These are phyloP conservation scores for Paraphoma sp. DNA, from an alignment of 2,329 filamentous ascomycete genomes.

Conservation along the genomic window DNA sequence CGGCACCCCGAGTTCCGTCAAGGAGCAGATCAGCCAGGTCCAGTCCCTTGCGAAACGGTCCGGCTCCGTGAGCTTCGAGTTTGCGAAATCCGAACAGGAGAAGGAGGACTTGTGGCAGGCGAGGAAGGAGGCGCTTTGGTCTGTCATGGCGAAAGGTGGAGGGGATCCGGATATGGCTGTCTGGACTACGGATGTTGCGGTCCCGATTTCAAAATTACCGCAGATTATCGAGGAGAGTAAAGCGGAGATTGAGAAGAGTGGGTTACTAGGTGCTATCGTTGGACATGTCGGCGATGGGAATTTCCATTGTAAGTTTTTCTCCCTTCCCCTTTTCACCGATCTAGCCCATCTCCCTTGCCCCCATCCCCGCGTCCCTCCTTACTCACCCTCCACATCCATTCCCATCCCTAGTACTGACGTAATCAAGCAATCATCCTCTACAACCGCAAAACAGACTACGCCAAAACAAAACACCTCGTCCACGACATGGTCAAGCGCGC, in stretches of 20 bases:
- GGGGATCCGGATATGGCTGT: slow-evolving; percentile 65
- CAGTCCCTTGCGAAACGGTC: slow-evolving; percentile 64
- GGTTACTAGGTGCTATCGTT: slow-evolving; percentile 70
- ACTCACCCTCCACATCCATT: neutral
- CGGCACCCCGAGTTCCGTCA: slow-evolving; percentile 71
- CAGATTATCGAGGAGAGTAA: slow-evolving; percentile 81
- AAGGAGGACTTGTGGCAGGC: slow-evolving; percentile 77
- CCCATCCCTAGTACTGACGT: slow-evolving; percentile 5
- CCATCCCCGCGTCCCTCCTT: slow-evolving; percentile 13
- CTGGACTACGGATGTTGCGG: slow-evolving; percentile 83
- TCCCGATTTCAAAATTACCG: slow-evolving; percentile 73
- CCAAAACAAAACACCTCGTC: slow-evolving; percentile 72
- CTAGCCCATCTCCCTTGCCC: neutral
- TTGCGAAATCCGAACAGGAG: slow-evolving; percentile 69
- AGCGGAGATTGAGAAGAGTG: slow-evolving; percentile 66
- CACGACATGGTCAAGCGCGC: slow-evolving; percentile 87
- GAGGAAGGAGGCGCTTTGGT: slow-evolving; percentile 77
- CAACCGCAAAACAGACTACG: slow-evolving; percentile 69
- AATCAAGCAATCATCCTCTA: slow-evolving; percentile 65
- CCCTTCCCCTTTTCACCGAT: neutral
- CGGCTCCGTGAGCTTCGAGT: slow-evolving; percentile 72
- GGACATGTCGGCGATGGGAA: slow-evolving; percentile 79
- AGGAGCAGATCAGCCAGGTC: slow-evolving; percentile 78
- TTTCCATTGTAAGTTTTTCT: slow-evolving; percentile 66
- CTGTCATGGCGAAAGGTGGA: slow-evolving; percentile 69